Evolutionary conservation across 2,329 filamentous ascomycete species (phyloP), one percentile per base, ranked within the genome.

Genomic region (Tetracladium maxilliforme): DNA sequence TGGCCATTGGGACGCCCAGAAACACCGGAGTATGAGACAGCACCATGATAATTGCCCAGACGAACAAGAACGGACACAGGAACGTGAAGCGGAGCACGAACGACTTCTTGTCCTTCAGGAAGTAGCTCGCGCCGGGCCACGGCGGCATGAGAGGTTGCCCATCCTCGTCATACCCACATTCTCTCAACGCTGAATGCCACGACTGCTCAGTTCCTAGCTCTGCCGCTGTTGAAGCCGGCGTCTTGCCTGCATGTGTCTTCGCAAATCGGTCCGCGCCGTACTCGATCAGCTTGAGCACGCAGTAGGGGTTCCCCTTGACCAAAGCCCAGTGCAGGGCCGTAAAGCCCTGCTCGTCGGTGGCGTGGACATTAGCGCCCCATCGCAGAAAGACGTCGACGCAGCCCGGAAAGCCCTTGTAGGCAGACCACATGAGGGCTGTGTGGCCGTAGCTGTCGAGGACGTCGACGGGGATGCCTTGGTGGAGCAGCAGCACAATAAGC

Each of bases 381-480:
- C 84, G 73, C 30, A 98, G 56, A 36, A 93, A 87, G 21, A 95
- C 51, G 45, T 95, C 90, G 23, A 95, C 87, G 40, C 83, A 92
- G 23, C 78, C 74, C 1, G 87, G 82, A 46, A 77, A 94, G 18
- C 92, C 90, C 52, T 98, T 98, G 58, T 98, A 98, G 10, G 87
- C 87, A 11, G 90, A 83, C 90, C 90, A 98, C 90, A 98, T 98
- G 32, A 98, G 63, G 32, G 77, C 78, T 2, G 90, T 95, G 51
- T 98, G 92, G 6, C 86, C 83, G 45, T 84, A 87, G 25, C 71
- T 70, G 52, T 98, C 90, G 26, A 77, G 64, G 6, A 90, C 79
- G 46, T 98, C 90, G 33, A 98, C 83, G 10, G 84, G 82, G 31
- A 98, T 90, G 44, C 90, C 84, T 45, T 94, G 86, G 54, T 98